These are phyloP conservation scores for Pseudohyphozyma bogoriensis DNA, from an alignment of 768 basidiomycete species.

Conservation along the genomic window DNA sequence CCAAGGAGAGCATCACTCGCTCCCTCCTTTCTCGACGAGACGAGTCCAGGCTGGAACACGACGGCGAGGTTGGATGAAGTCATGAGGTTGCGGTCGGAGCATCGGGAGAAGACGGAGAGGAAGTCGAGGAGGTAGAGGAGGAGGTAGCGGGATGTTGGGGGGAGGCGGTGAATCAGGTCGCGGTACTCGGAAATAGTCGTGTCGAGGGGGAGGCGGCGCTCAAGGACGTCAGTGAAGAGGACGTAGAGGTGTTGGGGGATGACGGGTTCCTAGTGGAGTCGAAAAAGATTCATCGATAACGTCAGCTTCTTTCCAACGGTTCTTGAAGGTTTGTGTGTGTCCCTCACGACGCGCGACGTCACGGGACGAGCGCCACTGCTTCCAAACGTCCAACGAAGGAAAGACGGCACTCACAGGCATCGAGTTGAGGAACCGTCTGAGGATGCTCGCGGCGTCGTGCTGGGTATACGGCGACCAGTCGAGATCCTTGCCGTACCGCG, in stretches of 20 bases:
- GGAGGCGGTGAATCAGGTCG: constrained; percentile 69
- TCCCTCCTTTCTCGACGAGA: constrained; percentile 57
- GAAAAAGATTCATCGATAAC: background rate
- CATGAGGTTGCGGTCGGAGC: constrained; percentile 89
- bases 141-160: constrained; percentile 86
- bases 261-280: constrained; percentile 64
- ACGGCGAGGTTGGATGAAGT: constrained; percentile 89
- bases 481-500: constrained; percentile 82
- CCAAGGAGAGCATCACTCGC: constrained; percentile 19
- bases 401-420: constrained; percentile 65
- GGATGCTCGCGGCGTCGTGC: constrained; percentile 94
- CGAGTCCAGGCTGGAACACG: constrained; percentile 89
- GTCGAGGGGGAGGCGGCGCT: constrained; percentile 57
- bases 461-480: constrained; percentile 90
- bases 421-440: constrained; percentile 86
- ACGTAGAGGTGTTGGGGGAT: constrained; percentile 86
- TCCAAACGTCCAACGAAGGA: background rate
- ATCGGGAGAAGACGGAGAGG: constrained; percentile 84
- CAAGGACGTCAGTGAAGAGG: constrained; percentile 72
- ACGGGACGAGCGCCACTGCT: too few species aligned
- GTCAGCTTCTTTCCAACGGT: too few species aligned
- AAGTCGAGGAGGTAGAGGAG: constrained; percentile 93
- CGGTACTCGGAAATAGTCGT: constrained; percentile 72
- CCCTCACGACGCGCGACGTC: too few species aligned
- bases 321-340: too few species aligned